A percentile compares a stretch with the other conserved stretches of the same genome.
Evolutionary conservation across 108 stramenopile genomes (phyloP).

Genomic region (Licmophora abbreviata): DNA sequence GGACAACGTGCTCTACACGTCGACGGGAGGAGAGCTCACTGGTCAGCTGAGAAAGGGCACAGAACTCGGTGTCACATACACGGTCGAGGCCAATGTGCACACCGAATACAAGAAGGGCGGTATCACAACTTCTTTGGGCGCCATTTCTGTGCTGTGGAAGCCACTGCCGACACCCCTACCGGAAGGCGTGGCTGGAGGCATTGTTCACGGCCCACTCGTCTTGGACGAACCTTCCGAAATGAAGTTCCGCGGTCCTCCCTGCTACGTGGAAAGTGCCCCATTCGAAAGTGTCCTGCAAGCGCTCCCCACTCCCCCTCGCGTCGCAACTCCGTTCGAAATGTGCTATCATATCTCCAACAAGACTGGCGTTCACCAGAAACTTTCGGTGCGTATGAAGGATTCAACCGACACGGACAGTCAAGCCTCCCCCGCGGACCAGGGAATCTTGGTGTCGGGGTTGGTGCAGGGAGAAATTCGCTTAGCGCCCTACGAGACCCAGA

Average conservation of each 20-base stretch:
- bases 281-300: conserved; percentile 40
- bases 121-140: conserved; percentile 36
- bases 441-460: conserved; percentile 47
- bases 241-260: conserved; percentile 55
- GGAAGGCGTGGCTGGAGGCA: conserved; percentile 2
- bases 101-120: conserved; percentile 12
- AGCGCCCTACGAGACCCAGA: conserved; percentile 45
- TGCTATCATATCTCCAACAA: conserved; percentile 52
- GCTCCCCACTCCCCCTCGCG: conserved; percentile 34
- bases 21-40: conserved; percentile 11
- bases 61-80: conserved; percentile 47
- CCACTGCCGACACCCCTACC: conserved; percentile 30
- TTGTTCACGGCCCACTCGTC: conserved; percentile 54
- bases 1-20: conserved; percentile 17
- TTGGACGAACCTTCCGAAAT: conserved; percentile 27
- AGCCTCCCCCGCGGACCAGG: too few relatives aligned
- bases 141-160: conserved; percentile 52
- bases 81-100: conserved; percentile 21
- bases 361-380: conserved; percentile 46
- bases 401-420: conserved; percentile 5
- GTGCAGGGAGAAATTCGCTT: conserved; percentile 37
- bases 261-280: conserved; percentile 55
- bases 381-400: conserved; percentile 34
- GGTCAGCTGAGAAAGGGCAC: conserved; percentile 21
- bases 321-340: conserved; percentile 57